Percentiles rank a stretch among this genome's conserved stretches.
Evolutionary conservation across 306 rosid species (phyloP).

Genomic region (Styphnolobium japonicum): DNA sequence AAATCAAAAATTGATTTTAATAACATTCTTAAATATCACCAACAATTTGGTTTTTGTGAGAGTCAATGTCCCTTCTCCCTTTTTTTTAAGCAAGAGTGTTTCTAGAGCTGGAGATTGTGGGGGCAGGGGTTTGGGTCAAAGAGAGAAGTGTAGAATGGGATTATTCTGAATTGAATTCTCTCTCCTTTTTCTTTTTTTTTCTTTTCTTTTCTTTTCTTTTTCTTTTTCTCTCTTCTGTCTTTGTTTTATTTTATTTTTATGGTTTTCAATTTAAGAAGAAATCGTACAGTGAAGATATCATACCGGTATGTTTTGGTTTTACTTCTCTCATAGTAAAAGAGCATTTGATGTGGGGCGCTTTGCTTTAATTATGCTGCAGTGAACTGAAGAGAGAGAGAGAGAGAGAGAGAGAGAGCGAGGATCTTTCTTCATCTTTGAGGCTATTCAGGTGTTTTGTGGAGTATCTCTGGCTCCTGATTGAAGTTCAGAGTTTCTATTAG

Average conservation of each 20-base stretch:
- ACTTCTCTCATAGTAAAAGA: conserved; percentile 21
- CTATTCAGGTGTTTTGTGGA: conserved; percentile 26
- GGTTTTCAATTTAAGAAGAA: not conserved
- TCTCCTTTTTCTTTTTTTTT: not conserved
- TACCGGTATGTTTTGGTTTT: conserved; percentile 40
- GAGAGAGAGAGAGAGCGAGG: too few species aligned
- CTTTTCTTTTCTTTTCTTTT: not conserved
- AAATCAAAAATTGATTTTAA: not conserved
- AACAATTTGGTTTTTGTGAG: conserved; percentile 27
- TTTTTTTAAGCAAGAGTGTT: conserved; percentile 10
- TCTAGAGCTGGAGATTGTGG: not conserved
- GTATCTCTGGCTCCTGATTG: not conserved
- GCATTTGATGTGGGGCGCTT: conserved; percentile 33
- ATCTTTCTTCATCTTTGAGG: conserved; percentile 21
- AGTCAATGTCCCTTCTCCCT: conserved; percentile 50
- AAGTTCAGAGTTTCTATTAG: not conserved
- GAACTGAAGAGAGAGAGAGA: conserved; percentile 13
- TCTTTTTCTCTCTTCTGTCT: not conserved
- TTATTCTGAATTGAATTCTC: not conserved
- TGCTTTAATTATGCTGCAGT: conserved; percentile 28
- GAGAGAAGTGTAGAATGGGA: not conserved
- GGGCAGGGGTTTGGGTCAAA: conserved; percentile 21
- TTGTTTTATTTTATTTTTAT: not conserved
- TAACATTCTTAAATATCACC: not conserved
- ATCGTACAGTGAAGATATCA: conserved; percentile 1